Base-by-base conservation (phyloP, 495 filamentous ascomycete species). In the Apiosordaria backusii region DNA sequence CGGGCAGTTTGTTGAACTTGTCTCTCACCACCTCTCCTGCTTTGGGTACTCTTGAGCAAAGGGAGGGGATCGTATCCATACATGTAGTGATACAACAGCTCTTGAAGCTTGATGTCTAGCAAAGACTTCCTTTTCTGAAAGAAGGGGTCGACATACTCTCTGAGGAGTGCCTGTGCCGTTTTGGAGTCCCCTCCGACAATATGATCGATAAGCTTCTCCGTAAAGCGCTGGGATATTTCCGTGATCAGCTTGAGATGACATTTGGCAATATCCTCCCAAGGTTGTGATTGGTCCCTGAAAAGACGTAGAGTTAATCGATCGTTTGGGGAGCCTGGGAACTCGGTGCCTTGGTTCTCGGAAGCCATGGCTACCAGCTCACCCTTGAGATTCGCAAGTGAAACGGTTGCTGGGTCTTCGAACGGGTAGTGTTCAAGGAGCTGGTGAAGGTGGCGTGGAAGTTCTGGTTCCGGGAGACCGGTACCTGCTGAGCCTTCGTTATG, bases 71-170 rank as follows among this genome's bases (percentile, higher is more conserved):
- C 54, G 52, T 40, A 29, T 22, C 60, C 63, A 25, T 23, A 2
- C 4, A 1, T 58, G 26, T 70, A 59, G 0, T 54, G 65, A n/a
- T 18, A 55, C 16, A 81, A 69, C 29, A 83, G 74, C 45, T 83
- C 80, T 6, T 77, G 63, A 13, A 81, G 57, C 63, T 80, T 80
- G 1, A 5, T 3, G 16, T 74, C 67, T 5, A 81, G 75, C 0
- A 63, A 22, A 5, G 61, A 55, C 15, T 68, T 65, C 22, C 73
- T 78, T 18, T 73, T 13, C 0, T 79, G 74, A 57, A 83, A 77
- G 52, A 75, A 78, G 1, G 79, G 79, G 29, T 79, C 67, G 27
- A 81, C 66, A 45, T 66, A 72, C 21, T 66, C 61, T 1, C 58
- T 65, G 3, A 78, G 65, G n/a, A 81, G 70, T 0, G 70, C 60